Conservation (phyloP, 805 yeast genomes). For the Brettanomyces anomalus region DNA sequence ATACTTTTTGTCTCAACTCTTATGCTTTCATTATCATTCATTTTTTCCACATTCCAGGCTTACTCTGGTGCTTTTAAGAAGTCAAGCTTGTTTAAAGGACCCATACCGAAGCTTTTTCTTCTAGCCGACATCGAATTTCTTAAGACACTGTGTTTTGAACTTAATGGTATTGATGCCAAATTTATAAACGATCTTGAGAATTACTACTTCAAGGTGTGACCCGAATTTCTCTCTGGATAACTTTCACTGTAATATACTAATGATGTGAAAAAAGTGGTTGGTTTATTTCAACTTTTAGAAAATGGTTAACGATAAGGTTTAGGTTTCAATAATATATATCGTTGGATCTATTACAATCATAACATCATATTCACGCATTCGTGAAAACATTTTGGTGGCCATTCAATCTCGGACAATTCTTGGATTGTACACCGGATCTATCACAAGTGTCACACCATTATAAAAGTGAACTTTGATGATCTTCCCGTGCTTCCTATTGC, state of each 20-base stretch:
- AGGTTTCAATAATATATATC: too few relatives aligned
- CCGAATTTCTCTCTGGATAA: too few relatives aligned
- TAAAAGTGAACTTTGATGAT: constrained; percentile 27
- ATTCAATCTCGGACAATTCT: constrained; percentile 4
- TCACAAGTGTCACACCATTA: constrained; percentile 29
- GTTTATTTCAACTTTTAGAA: too few relatives aligned
- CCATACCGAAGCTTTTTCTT: constrained; percentile 8
- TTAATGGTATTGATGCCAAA: constrained; percentile 11
- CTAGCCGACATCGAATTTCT: constrained; percentile 16
- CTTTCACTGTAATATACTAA: too few relatives aligned
- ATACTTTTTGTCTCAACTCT: constrained; percentile 5
- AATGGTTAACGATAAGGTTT: too few relatives aligned
- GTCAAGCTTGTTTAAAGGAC: not conserved
- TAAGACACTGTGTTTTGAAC: constrained; percentile 15
- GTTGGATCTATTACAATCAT: too few relatives aligned
- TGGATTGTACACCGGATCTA: constrained; percentile 30
- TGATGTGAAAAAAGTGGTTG: too few relatives aligned
- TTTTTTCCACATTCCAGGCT: not conserved
- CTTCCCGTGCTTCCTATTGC: constrained; percentile 27
- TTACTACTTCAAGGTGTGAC: not conserved
- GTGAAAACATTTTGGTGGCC: too few relatives aligned
- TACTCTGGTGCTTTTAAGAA: not conserved
- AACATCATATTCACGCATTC: too few relatives aligned
- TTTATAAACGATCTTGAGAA: constrained; percentile 1
- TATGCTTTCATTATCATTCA: not conserved